Conservation (phyloP, 2,329 filamentous ascomycete genomes). For the Rhynchosporium secalis region DNA sequence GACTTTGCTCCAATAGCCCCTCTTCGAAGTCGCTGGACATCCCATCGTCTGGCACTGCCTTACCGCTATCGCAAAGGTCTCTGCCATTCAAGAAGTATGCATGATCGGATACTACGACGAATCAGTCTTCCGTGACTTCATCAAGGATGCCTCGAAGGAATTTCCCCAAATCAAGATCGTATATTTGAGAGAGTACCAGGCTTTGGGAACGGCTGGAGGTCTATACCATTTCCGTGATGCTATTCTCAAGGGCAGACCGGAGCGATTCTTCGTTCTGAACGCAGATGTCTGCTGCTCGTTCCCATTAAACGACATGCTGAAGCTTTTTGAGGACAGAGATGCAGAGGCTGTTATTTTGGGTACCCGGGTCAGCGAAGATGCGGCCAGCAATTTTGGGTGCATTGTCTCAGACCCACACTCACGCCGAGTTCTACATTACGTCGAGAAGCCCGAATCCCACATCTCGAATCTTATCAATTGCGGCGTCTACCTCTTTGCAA, state of each 20-base stretch:
- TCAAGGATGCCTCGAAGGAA: constrained; percentile 82
- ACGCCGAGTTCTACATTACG: constrained; percentile 95
- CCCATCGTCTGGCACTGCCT: constrained; percentile 98
- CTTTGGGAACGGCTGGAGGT: constrained; percentile 90
- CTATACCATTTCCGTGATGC: constrained; percentile 99
- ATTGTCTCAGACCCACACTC: constrained; percentile 94
- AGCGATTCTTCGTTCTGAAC: constrained; percentile 96
- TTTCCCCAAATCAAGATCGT: constrained; percentile 89
- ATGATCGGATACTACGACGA: constrained; percentile 99
- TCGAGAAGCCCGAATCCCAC: constrained; percentile 97
- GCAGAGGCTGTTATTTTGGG: constrained; percentile 96
- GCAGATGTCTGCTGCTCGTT: constrained; percentile 99
- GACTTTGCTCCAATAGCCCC: constrained; percentile 60
- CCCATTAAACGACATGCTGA: constrained; percentile 92
- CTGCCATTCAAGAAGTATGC: constrained; percentile 92
- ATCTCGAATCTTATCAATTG: constrained; percentile 99
- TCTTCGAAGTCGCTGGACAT: constrained; percentile 97
- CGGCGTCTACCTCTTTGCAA: constrained; percentile 95
- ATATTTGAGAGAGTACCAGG: constrained; percentile 97
- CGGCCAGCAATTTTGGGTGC: constrained; percentile 95
- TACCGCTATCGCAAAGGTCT: constrained; percentile 84
- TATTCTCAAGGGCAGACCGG: constrained; percentile 92
- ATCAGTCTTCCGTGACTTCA: constrained; percentile 94
- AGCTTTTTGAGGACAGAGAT: constrained; percentile 89
- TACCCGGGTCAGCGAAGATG: constrained; percentile 85